These are phyloP conservation scores for Nicotiana otophora DNA, from an alignment of 257 asterid species.

Conservation along the genomic window DNA sequence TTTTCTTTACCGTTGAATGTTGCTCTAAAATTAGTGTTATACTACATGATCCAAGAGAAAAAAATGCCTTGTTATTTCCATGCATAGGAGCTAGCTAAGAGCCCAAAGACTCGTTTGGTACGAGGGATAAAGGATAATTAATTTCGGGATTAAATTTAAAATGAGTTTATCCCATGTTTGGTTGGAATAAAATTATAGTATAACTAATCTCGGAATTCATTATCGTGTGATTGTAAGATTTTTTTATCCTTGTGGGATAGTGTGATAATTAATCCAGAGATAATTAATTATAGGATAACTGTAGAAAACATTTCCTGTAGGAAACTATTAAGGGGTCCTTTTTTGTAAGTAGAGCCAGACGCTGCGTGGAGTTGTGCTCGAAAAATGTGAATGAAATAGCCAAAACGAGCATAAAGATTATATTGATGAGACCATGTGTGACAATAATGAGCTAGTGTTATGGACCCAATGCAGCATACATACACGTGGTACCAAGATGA, in stretches of 20 bases:
- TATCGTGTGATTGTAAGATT: too few species aligned
- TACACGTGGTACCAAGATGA: not conserved
- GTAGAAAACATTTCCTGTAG: too few species aligned
- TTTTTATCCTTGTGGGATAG: too few species aligned
- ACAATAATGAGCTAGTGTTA: not conserved
- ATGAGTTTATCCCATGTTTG: too few species aligned
- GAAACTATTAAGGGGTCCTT: too few species aligned
- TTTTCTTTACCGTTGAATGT: not conserved
- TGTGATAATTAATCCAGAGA: too few species aligned
- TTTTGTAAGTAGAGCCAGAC: not conserved
- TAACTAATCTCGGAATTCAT: too few species aligned
- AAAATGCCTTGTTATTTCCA: not conserved
- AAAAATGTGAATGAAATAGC: not conserved
- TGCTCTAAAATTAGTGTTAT: not conserved
- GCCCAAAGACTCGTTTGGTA: too few species aligned
- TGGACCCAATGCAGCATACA: not conserved
- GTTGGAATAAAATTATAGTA: too few species aligned
- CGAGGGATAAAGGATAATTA: too few species aligned
- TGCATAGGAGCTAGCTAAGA: not conserved
- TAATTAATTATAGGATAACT: too few species aligned
- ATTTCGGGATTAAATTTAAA: too few species aligned
- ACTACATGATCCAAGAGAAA: not conserved
- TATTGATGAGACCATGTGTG: not conserved
- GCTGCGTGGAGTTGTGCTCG: not conserved
- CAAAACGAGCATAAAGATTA: not conserved